Percentiles rank a stretch among this genome's conserved stretches.
Evolutionary conservation across 2,329 filamentous ascomycete genomes (phyloP).

Genomic region (Cladophialophora bantiana): DNA sequence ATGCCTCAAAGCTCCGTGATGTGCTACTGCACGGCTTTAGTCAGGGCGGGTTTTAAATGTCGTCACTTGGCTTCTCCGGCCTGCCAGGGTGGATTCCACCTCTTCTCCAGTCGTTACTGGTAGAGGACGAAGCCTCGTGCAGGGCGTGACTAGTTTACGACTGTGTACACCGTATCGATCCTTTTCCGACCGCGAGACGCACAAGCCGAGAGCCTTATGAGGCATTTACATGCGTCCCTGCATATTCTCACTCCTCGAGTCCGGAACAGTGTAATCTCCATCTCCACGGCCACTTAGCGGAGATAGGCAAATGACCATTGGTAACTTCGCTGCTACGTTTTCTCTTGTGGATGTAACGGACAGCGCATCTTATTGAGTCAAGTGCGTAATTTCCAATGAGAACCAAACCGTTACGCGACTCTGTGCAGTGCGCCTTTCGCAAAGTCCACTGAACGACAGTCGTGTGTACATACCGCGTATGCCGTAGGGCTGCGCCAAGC

Average conservation of each 20-base stretch:
- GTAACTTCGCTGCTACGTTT: background rate
- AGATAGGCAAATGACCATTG: background rate
- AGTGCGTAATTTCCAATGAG: background rate
- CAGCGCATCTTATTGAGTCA: background rate
- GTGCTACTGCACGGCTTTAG: conserved; percentile 12
- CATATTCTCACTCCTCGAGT: background rate
- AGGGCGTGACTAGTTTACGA: background rate
- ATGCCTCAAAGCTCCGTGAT: conserved; percentile 2
- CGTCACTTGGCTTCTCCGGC: background rate
- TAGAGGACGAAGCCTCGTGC: background rate
- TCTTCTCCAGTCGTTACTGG: background rate
- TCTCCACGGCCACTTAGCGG: background rate
- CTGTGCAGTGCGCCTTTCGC: background rate
- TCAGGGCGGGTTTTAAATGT: conserved; percentile 7
- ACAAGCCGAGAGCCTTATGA: conserved; percentile 1
- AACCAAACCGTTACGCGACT: background rate
- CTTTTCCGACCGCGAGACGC: background rate
- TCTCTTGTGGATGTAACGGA: background rate
- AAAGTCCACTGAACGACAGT: background rate
- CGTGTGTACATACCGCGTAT: background rate
- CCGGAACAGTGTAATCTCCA: conserved; percentile 10
- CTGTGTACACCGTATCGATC: background rate
- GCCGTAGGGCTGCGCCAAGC: conserved; percentile 18
- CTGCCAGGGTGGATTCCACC: background rate
- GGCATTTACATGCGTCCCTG: conserved; percentile 16